phyloP scores from a whole-genome alignment of 139 green algal species.

The Gonium pectorale region DNA sequence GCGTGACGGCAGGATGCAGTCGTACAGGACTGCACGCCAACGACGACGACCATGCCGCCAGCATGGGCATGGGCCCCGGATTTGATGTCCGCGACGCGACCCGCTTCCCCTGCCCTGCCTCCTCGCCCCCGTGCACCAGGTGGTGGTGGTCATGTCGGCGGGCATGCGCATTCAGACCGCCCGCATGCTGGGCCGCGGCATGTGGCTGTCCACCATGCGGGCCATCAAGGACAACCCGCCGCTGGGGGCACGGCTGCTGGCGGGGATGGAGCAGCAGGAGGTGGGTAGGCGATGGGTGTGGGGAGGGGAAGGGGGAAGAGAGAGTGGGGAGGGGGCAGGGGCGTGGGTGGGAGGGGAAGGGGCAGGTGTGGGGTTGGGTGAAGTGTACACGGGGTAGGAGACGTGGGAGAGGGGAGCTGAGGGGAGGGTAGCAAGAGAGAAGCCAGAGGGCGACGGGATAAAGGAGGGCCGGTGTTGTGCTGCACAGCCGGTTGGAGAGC shows the following conservation, averaged over 20 bases:
- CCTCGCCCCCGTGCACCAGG: not conserved
- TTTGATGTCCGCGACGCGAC: conserved; percentile 24
- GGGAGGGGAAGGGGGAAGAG: not conserved
- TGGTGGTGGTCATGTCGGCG: conserved; percentile 41
- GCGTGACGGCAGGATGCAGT: no score
- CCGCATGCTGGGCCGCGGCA: conserved; percentile 12
- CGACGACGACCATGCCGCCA: not conserved
- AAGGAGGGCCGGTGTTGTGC: no score
- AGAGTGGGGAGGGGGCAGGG: not conserved
- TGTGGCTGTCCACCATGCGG: conserved; percentile 55
- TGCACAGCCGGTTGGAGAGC: no score
- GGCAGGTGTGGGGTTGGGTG: not conserved
- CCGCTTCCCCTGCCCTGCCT: not conserved
- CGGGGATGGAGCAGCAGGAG: conserved; percentile 27
- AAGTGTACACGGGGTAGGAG: not conserved
- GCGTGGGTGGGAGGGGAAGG: not conserved
- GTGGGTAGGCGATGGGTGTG: no score
- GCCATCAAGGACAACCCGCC: conserved; percentile 34
- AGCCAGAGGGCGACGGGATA: no score
- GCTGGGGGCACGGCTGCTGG: conserved; percentile 35
- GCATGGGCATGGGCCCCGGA: not conserved
- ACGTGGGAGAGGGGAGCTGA: no score
- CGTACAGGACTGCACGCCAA: not conserved
- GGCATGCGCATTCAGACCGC: conserved; percentile 39
- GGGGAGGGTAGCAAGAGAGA: no score